Conservation (phyloP, 495 filamentous ascomycete genomes). For the Umbilicaria muhlenbergii region DNA sequence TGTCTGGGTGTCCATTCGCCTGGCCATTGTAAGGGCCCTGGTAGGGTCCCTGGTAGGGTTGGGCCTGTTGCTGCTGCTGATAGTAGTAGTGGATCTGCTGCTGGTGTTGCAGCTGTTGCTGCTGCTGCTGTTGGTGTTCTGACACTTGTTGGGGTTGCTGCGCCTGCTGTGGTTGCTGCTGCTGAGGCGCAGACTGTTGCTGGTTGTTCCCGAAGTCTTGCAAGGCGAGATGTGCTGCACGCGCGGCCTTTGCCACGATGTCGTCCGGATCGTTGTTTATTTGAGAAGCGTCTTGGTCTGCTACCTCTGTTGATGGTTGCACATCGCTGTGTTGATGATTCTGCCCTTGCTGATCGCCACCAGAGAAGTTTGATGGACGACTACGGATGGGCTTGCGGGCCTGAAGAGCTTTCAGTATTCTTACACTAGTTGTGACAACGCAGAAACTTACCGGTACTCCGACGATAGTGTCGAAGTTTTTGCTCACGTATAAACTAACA, state of each 20-base stretch:
- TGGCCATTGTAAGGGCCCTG: conserved; percentile 3
- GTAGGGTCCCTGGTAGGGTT: conserved; percentile 17
- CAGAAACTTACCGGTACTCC: conserved; percentile 29
- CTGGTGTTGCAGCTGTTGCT: conserved; percentile 10
- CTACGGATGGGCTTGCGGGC: conserved; percentile 2
- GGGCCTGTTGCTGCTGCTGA: conserved; percentile 21
- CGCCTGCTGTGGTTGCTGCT: conserved; percentile 18
- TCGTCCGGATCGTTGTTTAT: conserved; percentile 17
- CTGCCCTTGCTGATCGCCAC: conserved; percentile 1
- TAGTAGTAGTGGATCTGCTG: conserved; percentile 16
- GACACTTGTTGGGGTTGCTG: conserved; percentile 18
- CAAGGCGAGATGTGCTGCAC: conserved; percentile 37
- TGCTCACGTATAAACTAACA: conserved; percentile 57
- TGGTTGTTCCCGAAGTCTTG: conserved; percentile 18
- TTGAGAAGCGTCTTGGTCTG: background rate
- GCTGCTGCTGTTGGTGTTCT: conserved; percentile 11
- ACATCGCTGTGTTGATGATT: background rate
- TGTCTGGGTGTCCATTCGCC: conserved; percentile 6
- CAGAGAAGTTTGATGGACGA: conserved; percentile 1
- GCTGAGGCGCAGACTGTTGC: conserved; percentile 14
- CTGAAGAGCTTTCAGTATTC: background rate
- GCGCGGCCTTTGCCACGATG: conserved; percentile 35
- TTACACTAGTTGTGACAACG: background rate
- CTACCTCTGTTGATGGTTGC: background rate
- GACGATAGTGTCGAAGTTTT: conserved; percentile 53